Conservation (phyloP, 371 early-diverging fungal species). For the Parasitella parasitica region DNA sequence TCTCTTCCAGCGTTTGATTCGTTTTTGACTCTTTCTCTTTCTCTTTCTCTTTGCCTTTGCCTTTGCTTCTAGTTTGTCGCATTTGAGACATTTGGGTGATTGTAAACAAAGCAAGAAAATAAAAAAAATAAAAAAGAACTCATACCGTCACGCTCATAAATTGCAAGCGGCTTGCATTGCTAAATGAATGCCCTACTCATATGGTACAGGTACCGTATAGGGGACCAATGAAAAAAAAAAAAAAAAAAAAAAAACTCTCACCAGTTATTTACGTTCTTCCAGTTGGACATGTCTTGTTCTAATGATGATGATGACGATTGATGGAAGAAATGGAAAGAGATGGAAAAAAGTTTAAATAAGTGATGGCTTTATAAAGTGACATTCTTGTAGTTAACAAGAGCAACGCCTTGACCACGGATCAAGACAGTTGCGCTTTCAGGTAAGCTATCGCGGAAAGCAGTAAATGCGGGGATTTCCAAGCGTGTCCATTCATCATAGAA, state of each 20-base stretch:
- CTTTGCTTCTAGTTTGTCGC: neutral
- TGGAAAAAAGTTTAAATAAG: too few species aligned
- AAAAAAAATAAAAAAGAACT: too few species aligned
- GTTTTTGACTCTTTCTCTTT: neutral
- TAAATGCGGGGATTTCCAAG: constrained; percentile 40
- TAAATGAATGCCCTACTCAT: too few species aligned
- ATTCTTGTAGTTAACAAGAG: constrained; percentile 16
- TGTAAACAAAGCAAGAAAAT: neutral
- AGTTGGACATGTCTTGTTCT: too few species aligned
- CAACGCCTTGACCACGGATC: constrained; percentile 40
- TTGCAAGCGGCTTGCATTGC: neutral
- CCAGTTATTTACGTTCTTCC: too few species aligned
- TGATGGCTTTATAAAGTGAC: constrained; percentile 1
- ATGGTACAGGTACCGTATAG: too few species aligned
- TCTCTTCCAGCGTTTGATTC: too few species aligned
- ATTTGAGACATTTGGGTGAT: neutral
- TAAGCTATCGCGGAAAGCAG: constrained; percentile 19
- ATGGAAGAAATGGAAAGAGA: too few species aligned
- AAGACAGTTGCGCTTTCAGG: constrained; percentile 25
- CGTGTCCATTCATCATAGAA: constrained; percentile 49
- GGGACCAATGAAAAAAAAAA: too few species aligned
- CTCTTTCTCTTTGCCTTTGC: neutral
- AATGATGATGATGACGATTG: too few species aligned
- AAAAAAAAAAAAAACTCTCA: too few species aligned
- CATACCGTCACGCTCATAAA: neutral